Base-by-base conservation (phyloP, 371 early-diverging fungal species). In the Enterocytospora artemiae region DNA sequence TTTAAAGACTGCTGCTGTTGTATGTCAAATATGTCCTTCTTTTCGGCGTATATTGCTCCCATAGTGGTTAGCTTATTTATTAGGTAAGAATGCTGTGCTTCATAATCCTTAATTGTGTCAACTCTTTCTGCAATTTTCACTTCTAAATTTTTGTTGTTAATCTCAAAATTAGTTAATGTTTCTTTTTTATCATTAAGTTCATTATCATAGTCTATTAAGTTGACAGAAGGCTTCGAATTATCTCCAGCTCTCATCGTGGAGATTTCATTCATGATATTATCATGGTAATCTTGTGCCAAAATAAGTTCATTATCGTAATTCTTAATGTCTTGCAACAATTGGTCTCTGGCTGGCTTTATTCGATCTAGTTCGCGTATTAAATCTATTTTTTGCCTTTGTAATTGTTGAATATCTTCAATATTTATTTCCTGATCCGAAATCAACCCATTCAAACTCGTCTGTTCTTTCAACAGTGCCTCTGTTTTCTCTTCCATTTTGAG, bases 401-500 rank as follows among this genome's bases (percentile, higher is more conserved):
- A 87, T 41, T 84, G 82, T 53, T 86, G 85, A 1, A 87, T 82
- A 72, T 88, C 88, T 39, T 83, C 85, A 18, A 85, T 82, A 34
- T 84, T 84, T 22, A 88, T 83, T 58, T 83, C 83, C 72, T 88
- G 89, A 44, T 75, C 69, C 46, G 85, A 84, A 14, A 88, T 85
- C 9, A 77, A 63, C 4, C 63, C 51, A 57, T 80, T 73, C 41
- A 84, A 65, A n/a, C 76, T 75, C 0, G 54, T 43, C 46, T 70
- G 65, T 28, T 66, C 67, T 31, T 30, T 54, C 31, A 25, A 28
- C 4, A 58, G 51, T n/a, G 44, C 18, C n/a, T 62, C 59, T 12
- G 63, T 39, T 34, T 68, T 37, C 4, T 61, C 68, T 34, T 79
- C 68, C 30, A 68, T n/a, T 32, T 43, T 32, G 37, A 37, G 25